Evolutionary conservation across 176 grass and related monocot species (phyloP), one percentile per base, ranked within the genome.

Genomic region (Triticum aestivum): DNA sequence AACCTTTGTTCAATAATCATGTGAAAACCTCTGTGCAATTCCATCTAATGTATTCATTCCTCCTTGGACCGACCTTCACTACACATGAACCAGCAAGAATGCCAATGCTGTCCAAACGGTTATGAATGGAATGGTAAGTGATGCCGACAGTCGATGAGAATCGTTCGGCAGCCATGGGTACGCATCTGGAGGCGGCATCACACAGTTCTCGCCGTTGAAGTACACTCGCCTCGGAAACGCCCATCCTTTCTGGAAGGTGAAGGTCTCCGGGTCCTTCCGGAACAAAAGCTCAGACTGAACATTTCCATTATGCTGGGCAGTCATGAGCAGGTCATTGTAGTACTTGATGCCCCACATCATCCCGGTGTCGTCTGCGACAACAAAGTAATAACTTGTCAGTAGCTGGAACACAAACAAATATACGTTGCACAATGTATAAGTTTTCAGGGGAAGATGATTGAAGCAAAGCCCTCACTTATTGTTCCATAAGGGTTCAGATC

Each of bases 221-320:
- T 92, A 94, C 65, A 97, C 72, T 51, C 88, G 63, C 70, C 94
- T 89, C 1, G 94, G 94, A 62, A 92, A 97, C 11, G 94, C 94
- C 94, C 94, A 97, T 24, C 94, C 94, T 86, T 97, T 94, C 87
- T 86, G 84, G 69, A 97, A 97, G 87, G 92, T 94, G 88, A 97
- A 97, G 1, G 77, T 83, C 3, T 61, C 79, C 0, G 82, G 77
- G 23, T 97, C 86, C 88, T 97, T 97, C 80, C 59, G 83, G 59
- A 97, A 91, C 59, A 97, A 88, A 85, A 97, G 90, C 14, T 97
- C 94, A 8, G 94, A 97, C 77, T 97, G 94, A 64, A 97, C 90
- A 73, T 97, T 97, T 24, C 94, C 94, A 73, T 85, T 45, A 9
- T 83, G 94, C 5, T 86, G 88, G 0, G 94, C 88, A 15, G 54